These are phyloP conservation scores for Amanita subjunquillea DNA, from an alignment of 768 basidiomycete genomes.

Conservation along the genomic window DNA sequence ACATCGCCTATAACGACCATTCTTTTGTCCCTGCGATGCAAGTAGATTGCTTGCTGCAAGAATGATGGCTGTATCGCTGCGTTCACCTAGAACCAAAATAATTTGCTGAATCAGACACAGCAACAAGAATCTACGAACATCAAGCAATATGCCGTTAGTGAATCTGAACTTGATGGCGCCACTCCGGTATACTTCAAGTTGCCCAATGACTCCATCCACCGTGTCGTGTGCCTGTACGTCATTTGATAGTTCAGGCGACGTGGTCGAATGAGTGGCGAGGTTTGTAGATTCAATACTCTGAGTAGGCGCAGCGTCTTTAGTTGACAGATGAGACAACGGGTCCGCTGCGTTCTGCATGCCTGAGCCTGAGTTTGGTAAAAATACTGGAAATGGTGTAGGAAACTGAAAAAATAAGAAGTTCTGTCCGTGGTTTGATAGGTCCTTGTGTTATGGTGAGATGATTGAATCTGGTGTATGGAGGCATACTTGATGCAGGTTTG, in stretches of 20 bases:
- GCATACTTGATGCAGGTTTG: conserved; percentile 25
- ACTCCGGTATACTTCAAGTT: conserved; percentile 75
- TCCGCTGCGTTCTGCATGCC: conserved; percentile 6
- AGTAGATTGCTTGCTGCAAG: conserved; percentile 74
- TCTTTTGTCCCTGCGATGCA: conserved; percentile 50
- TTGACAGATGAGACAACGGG: conserved; percentile 19
- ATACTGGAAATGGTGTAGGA: conserved; percentile 74
- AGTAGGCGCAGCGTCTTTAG: conserved; percentile 58
- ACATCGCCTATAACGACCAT: conserved; percentile 78
- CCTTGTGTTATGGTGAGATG: conserved; percentile 21
- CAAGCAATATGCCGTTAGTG: conserved; percentile 69
- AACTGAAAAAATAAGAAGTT: conserved; percentile 87
- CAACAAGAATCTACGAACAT: conserved; percentile 39
- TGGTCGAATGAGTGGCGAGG: conserved; percentile 17
- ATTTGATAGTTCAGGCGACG: conserved; percentile 10
- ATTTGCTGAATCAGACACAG: not conserved
- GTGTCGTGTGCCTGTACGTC: conserved; percentile 22
- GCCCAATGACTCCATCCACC: conserved; percentile 74
- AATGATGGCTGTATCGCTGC: conserved; percentile 81
- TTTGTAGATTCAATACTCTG: conserved; percentile 39
- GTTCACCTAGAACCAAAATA: conserved; percentile 41
- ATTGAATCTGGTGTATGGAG: not conserved
- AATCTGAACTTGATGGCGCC: conserved; percentile 84
- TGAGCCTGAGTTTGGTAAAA: conserved; percentile 30
- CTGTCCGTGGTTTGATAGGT: conserved; percentile 43